A percentile compares a stretch with the other conserved stretches of the same genome.
These are phyloP conservation scores for Inonotus hispidus DNA, from an alignment of 1,284 basidiomycete species.

Conservation along the genomic window DNA sequence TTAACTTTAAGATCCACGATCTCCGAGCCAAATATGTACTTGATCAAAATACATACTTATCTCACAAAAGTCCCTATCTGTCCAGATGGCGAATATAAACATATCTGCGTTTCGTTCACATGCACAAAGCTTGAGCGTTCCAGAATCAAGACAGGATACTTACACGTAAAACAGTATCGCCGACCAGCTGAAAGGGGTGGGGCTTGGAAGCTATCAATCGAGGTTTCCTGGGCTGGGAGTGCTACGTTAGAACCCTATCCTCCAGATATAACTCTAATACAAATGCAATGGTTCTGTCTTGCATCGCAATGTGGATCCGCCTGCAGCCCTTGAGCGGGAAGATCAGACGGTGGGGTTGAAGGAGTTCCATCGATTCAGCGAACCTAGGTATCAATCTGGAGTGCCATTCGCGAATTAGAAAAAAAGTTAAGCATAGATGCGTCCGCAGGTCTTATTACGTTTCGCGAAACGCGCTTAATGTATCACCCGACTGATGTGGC, in stretches of 20 bases:
- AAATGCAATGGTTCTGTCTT: neutral
- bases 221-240: neutral
- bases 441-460: neutral
- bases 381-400: neutral
- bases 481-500: neutral
- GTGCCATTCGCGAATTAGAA: neutral
- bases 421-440: neutral
- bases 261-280: neutral
- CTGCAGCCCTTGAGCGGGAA: neutral
- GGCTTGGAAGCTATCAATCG: too few relatives aligned
- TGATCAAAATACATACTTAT: too few relatives aligned
- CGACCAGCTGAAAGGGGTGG: too few relatives aligned
- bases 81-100: neutral
- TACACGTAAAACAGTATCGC: neutral
- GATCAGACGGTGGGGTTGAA: neutral
- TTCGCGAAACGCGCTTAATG: neutral
- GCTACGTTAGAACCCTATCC: neutral
- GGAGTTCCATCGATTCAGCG: neutral
- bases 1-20: too few relatives aligned
- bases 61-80: too few relatives aligned
- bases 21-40: too few relatives aligned
- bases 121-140: neutral
- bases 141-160: neutral
- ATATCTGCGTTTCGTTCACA: neutral
- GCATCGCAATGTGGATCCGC: neutral